These are phyloP conservation scores for Hyphopichia fennica DNA, from an alignment of 1,139 yeast species.

Conservation along the genomic window DNA sequence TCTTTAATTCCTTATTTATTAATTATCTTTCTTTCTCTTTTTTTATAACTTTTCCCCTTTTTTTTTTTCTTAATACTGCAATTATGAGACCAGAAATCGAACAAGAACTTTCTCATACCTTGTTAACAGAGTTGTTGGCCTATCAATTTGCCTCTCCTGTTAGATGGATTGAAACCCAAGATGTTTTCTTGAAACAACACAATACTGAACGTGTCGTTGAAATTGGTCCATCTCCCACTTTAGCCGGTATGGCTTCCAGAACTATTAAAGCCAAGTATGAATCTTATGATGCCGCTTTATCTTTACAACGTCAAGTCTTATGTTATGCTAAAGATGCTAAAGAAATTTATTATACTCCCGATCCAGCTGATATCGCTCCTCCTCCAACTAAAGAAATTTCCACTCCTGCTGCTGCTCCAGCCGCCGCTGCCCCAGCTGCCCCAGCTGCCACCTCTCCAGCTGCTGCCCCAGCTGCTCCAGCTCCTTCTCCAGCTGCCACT, in stretches of 20 bases:
- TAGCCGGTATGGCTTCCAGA: conserved; percentile 98
- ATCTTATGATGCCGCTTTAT: conserved; percentile 95
- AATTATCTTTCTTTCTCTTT: neutral
- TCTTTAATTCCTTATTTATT: neutral
- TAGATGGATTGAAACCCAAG: conserved; percentile 99
- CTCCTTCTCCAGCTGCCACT: conserved; percentile 61
- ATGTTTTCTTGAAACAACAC: conserved; percentile 89
- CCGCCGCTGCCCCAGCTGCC: conserved; percentile 25
- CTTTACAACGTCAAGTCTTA: conserved; percentile 93
- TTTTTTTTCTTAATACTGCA: neutral
- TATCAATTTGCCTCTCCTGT: conserved; percentile 99
- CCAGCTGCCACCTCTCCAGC: conserved; percentile 48
- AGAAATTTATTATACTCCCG: conserved; percentile 95
- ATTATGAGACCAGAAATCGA: conserved; percentile 96
- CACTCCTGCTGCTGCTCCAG: conserved; percentile 6
- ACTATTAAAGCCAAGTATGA: conserved; percentile 96
- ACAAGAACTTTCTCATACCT: conserved; percentile 94
- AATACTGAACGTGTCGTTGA: conserved; percentile 97
- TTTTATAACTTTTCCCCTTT: too few relatives aligned
- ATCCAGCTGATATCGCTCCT: conserved; percentile 58
- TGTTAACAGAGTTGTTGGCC: conserved; percentile 92
- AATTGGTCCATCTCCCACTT: conserved; percentile 98
- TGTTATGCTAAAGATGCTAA: conserved; percentile 95
- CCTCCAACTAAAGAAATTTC: too few relatives aligned
- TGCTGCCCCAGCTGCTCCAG: conserved; percentile 51